Percentiles rank a stretch among this genome's conserved stretches.
These are phyloP conservation scores for Apostasia ramifera DNA, from an alignment of 106 monocot genomes.

Conservation along the genomic window DNA sequence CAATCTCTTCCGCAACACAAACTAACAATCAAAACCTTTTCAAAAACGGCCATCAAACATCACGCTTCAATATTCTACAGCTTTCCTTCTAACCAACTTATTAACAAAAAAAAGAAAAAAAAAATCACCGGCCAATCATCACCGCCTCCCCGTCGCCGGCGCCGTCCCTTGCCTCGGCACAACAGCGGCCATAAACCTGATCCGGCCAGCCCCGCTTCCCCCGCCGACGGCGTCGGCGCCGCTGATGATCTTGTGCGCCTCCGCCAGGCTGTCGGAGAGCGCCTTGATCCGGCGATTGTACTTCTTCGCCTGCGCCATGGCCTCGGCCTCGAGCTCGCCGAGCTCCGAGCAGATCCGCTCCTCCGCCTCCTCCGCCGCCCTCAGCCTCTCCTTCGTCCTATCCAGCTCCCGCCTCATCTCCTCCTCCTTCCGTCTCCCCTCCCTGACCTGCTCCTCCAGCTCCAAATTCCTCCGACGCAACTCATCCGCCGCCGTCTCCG, in stretches of 20 bases:
- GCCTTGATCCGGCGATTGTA: conserved; percentile 30
- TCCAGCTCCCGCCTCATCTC: conserved; percentile 35
- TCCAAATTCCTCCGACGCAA: conserved; percentile 37
- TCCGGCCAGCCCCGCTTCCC: neutral
- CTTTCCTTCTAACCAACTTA: too few relatives aligned
- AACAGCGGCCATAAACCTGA: neutral
- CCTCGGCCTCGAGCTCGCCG: conserved; percentile 73
- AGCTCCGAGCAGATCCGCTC: conserved; percentile 63
- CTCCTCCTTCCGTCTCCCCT: conserved; percentile 38
- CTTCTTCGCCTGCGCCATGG: conserved; percentile 24
- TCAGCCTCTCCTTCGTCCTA: conserved; percentile 28
- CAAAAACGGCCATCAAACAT: too few relatives aligned
- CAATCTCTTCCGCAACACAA: too few relatives aligned
- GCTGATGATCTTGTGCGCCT: neutral
- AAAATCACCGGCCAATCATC: too few relatives aligned
- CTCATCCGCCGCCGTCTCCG: conserved; percentile 8
- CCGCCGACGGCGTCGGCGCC: neutral
- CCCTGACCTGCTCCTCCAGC: conserved; percentile 40
- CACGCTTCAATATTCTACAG: too few relatives aligned
- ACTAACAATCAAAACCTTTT: too few relatives aligned
- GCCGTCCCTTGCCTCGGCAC: too few relatives aligned
- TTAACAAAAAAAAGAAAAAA: too few relatives aligned
- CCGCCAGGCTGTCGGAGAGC: conserved; percentile 29
- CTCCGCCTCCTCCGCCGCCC: conserved; percentile 58
- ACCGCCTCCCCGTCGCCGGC: too few relatives aligned